Conservation (phyloP, 306 rosid genomes). For the Vicia faba region DNA sequence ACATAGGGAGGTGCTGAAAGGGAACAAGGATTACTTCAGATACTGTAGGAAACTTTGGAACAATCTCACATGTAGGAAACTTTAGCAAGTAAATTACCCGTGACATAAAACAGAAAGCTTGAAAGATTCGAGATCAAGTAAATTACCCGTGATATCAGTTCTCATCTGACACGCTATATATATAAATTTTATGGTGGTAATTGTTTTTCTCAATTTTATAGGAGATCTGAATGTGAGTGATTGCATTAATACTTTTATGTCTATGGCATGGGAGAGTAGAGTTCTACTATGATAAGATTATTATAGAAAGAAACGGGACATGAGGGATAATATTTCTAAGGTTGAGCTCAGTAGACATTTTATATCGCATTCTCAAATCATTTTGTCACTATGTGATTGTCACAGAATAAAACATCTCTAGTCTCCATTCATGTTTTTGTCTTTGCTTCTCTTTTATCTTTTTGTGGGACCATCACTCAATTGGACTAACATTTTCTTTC, state of each 20-base stretch:
- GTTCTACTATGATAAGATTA: conserved; percentile 36
- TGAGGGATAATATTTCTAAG: conserved; percentile 65
- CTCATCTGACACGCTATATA: too few species aligned
- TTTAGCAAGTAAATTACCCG: too few species aligned
- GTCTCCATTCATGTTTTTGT: conserved; percentile 33
- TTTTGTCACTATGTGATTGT: conserved; percentile 33
- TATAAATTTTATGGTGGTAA: too few species aligned
- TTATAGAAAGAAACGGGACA: neutral
- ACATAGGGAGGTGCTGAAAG: too few species aligned
- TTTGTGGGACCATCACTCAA: conserved; percentile 19
- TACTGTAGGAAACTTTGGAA: too few species aligned
- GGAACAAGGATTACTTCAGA: too few species aligned
- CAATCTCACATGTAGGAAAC: too few species aligned
- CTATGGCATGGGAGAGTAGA: neutral
- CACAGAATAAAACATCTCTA: neutral
- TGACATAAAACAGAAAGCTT: too few species aligned
- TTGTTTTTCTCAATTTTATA: too few species aligned
- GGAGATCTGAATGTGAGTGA: neutral
- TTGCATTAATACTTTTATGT: neutral
- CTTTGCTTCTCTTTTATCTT: conserved; percentile 6
- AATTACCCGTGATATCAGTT: too few species aligned
- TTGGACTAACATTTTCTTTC: conserved; percentile 11
- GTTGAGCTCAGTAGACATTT: conserved; percentile 46
- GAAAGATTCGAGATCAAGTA: too few species aligned
- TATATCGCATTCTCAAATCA: conserved; percentile 26